Evolutionary conservation across 305 asterid species (phyloP).

Genomic region (Fraxinus angustifolia): DNA sequence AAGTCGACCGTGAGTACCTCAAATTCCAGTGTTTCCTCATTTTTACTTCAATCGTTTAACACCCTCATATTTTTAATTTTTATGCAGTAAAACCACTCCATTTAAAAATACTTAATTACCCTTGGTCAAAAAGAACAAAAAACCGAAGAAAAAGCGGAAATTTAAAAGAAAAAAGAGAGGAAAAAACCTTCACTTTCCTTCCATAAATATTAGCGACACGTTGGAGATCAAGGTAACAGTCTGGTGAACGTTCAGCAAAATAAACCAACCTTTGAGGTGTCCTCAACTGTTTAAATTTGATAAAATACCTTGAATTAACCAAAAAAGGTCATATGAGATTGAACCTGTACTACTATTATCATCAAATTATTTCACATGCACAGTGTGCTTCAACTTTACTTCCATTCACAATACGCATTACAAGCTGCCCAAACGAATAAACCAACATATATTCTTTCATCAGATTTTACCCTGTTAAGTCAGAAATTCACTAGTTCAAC

Average conservation of each 20-base stretch:
- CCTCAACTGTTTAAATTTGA: background rate
- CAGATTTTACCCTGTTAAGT: background rate
- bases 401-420: background rate
- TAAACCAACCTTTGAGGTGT: background rate
- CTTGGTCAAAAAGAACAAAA: too few species aligned
- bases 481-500: background rate
- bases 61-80: background rate
- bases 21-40: background rate
- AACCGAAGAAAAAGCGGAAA: too few species aligned
- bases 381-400: background rate
- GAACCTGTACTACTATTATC: background rate
- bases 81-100: background rate
- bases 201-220: background rate
- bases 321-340: background rate
- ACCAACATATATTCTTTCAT: background rate
- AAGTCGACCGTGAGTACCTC: background rate
- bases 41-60: background rate
- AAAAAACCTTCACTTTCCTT: background rate
- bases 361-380: background rate
- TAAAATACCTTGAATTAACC: background rate
- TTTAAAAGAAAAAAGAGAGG: background rate
- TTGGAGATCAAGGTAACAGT: background rate
- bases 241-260: background rate
- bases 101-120: too few species aligned
- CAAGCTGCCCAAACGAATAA: background rate